phyloP scores from a whole-genome alignment of 2,329 filamentous ascomycete genomes.

The Aspergillus aculeatus region DNA sequence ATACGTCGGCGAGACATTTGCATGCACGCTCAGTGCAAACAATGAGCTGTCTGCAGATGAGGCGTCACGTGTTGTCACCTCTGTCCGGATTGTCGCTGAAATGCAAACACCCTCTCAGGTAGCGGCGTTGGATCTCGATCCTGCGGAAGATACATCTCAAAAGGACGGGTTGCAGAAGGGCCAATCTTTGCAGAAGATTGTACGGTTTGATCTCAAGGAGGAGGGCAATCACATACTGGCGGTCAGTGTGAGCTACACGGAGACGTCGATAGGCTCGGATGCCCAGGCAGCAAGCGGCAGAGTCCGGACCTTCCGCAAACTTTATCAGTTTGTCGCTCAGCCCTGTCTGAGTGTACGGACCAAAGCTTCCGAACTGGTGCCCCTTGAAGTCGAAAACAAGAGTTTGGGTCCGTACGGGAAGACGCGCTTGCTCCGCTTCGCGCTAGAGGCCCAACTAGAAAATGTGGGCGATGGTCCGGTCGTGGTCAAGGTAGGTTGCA shows the following conservation, averaged over 20 bases:
- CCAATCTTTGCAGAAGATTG: constrained; percentile 73
- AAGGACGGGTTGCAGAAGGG: constrained; percentile 44
- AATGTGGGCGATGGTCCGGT: constrained; percentile 86
- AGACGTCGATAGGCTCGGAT: constrained; percentile 60
- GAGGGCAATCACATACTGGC: constrained; percentile 91
- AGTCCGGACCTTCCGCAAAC: constrained; percentile 83
- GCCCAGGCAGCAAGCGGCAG: constrained; percentile 56
- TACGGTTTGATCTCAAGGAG: constrained; percentile 86
- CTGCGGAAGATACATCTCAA: constrained; percentile 49
- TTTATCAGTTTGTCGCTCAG: constrained; percentile 96
- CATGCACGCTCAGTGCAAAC: constrained; percentile 93
- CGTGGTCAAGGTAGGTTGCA: constrained; percentile 63
- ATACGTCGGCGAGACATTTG: constrained; percentile 93
- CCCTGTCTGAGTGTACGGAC: constrained; percentile 85
- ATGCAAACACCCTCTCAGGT: constrained; percentile 88
- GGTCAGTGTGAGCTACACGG: constrained; percentile 91
- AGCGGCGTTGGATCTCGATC: constrained; percentile 59
- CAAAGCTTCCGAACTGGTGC: constrained; percentile 69
- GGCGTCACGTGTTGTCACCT: constrained; percentile 58
- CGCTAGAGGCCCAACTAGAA: constrained; percentile 90
- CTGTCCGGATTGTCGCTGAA: constrained; percentile 81
- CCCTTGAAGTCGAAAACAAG: constrained; percentile 47
- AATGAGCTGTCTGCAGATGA: constrained; percentile 63
- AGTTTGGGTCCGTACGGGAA: constrained; percentile 46
- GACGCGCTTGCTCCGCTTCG: constrained; percentile 55